Base-by-base conservation (phyloP, 352 stramenopile species). In the Phytophthora pini region DNA sequence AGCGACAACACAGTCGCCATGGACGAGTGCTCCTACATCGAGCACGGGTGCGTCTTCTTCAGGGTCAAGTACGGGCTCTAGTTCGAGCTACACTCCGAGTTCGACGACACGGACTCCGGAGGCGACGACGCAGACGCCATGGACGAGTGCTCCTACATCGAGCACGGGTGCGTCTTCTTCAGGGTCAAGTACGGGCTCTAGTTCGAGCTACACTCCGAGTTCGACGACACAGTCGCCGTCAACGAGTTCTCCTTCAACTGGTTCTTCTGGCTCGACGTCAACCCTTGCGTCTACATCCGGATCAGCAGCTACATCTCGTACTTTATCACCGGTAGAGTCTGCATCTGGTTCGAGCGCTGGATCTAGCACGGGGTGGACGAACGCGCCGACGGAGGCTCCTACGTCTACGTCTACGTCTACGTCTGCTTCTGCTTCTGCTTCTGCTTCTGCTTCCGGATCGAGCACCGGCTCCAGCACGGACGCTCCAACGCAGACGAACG, bases 1-100 rank as follows among this genome's bases (percentile, higher is more conserved):
- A 10, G 45, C 65, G 26, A 62, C 57, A 27, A 63, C 52, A 26
- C 22, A 49, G 9, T 5, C 31, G 2, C 47, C 56, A 38, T 49
- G 17, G 29, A 46, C 43, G n/a, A 39, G 32, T 29, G n/a, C 24
- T 20, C 54, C 27, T 22, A 41, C 44, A 7, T 31, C 48, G 1
- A 10, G 4, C 31, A 48, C 29, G 6, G 29, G 39, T 22, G 43
- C 27, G 27, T 31, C 34, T 31, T 45, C 43, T 27, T 32, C 22
- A 13, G 34, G 12, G 15, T 52, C 38, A 13, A 51, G 26, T 13
- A 26, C 34, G 20, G 58, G 43, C 1, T 47, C 48, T 13, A 60
- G 45, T 2, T 55, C 60, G 1, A 74, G 29, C 10, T 12, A 34
- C 7, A 44, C 47, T 13, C 34, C 59, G 0, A 51, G 4, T 17